Percentiles rank a stretch among this genome's conserved stretches.
These are phyloP conservation scores for Vigna hirtella DNA, from an alignment of 306 rosid species.

Conservation along the genomic window DNA sequence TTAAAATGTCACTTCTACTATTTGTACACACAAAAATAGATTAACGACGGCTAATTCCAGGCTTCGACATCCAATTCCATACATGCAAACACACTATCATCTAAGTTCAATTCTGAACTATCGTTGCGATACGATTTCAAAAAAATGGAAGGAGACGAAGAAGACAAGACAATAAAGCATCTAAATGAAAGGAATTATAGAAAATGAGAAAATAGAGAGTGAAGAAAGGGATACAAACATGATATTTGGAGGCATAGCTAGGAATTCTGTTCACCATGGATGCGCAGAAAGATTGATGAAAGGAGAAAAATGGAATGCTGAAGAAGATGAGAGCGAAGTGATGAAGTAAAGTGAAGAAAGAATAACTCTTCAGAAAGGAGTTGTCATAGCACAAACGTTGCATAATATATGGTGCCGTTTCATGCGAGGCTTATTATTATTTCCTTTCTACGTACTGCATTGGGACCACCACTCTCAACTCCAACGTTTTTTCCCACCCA, in stretches of 20 bases:
- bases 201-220: not conserved
- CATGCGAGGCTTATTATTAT: not conserved
- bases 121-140: not conserved
- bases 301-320: no score
- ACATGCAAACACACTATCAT: not conserved
- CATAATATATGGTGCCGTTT: constrained; percentile 29
- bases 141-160: not conserved
- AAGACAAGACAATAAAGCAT: not conserved
- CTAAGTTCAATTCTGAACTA: constrained; percentile 1
- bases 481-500: not conserved
- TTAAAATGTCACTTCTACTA: not conserved
- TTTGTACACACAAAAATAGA: not conserved
- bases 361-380: not conserved
- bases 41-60: not conserved
- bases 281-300: constrained; percentile 19
- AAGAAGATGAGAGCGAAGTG: not conserved
- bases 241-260: constrained; percentile 46
- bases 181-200: not conserved
- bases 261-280: constrained; percentile 53
- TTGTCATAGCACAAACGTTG: constrained; percentile 8
- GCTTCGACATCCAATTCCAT: constrained; percentile 9
- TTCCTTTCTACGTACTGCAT: not conserved
- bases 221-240: constrained; percentile 50
- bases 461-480: not conserved
- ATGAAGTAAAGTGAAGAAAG: not conserved